Evolutionary conservation across 106 monocot genomes (phyloP).

Genomic region (Amphibolis antarctica): DNA sequence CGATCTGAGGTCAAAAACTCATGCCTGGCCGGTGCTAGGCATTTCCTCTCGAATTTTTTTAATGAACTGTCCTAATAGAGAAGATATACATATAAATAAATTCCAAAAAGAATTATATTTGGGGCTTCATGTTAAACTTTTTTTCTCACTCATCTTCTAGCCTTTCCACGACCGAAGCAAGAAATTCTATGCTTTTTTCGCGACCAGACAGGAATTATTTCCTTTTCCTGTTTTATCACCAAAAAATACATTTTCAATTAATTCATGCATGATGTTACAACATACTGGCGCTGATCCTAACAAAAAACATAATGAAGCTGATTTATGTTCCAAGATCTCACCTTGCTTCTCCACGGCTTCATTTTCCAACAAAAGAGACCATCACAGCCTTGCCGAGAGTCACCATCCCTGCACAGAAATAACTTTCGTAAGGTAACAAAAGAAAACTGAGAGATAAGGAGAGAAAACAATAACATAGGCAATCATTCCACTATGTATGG

Average conservation of each 20-base stretch:
- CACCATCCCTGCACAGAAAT: not conserved
- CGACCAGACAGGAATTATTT: not conserved
- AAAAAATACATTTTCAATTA: not conserved
- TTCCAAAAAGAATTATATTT: not conserved
- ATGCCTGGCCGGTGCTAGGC: no score
- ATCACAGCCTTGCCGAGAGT: not conserved
- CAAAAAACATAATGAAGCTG: no score
- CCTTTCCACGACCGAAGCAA: not conserved
- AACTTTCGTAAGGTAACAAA: not conserved
- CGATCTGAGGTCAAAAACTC: no score
- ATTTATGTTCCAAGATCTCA: not conserved
- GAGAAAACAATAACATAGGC: not conserved
- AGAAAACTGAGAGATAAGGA: not conserved
- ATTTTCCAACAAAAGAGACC: slow-evolving; percentile 1
- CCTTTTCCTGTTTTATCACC: not conserved
- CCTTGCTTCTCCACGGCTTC: not conserved
- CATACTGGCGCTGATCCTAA: not conserved
- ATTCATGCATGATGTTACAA: not conserved
- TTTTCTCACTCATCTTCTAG: not conserved
- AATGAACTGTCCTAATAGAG: not conserved
- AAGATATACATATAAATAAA: not conserved
- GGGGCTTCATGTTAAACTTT: not conserved
- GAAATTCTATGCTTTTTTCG: not conserved
- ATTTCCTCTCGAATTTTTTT: no score
- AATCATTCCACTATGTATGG: not conserved